Base-by-base conservation (phyloP, 805 yeast genomes). In the Kodamaea laetipori region DNA sequence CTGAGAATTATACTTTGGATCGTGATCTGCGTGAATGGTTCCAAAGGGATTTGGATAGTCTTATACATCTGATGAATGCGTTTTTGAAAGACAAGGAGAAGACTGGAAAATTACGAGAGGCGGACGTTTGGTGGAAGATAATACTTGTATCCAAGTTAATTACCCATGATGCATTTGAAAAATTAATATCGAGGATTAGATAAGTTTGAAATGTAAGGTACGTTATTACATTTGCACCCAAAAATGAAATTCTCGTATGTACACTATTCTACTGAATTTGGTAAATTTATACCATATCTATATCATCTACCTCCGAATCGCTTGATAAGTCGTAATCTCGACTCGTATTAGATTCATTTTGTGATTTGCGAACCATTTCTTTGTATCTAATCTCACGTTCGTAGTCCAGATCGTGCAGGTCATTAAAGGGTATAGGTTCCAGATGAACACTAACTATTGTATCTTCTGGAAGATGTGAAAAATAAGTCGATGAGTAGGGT, bases 391-490 rank as follows among this genome's bases (percentile, higher is more conserved):
- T 48, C 30, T 55, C 55, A 31, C 52, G 57, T 35, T 57, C 60
- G 31, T 50, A 51, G 17, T 56, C 60, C n/a, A 57, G 30, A 33
- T 56, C 58, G 36, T 53, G 48, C n/a, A n/a, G n/a, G n/a, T n/a
- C n/a, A n/a, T n/a, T n/a, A n/a, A n/a, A n/a, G n/a, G n/a, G n/a
- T n/a, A n/a, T n/a, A n/a, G n/a, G n/a, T n/a, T n/a, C n/a, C n/a
- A n/a, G 24, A 21, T 21, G 8, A 21, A 21, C 8, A 21, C 8
- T 8, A 6, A 8, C 8, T 15, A 30, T 18, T 3, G 13, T 4
- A 11, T 21, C 19, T 19, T 17, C 28, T 35, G 38, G 38, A 13
- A 35, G 26, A 12, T 12, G 28, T 21, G 38, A 21, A 15, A 37
- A 37, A 25, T 37, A 15, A 2, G 41, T 37, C 10, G 32, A 26